Percentiles rank a stretch among this genome's conserved stretches.
These are phyloP conservation scores for Boletus fagicola DNA, from an alignment of 768 basidiomycete genomes.

Conservation along the genomic window DNA sequence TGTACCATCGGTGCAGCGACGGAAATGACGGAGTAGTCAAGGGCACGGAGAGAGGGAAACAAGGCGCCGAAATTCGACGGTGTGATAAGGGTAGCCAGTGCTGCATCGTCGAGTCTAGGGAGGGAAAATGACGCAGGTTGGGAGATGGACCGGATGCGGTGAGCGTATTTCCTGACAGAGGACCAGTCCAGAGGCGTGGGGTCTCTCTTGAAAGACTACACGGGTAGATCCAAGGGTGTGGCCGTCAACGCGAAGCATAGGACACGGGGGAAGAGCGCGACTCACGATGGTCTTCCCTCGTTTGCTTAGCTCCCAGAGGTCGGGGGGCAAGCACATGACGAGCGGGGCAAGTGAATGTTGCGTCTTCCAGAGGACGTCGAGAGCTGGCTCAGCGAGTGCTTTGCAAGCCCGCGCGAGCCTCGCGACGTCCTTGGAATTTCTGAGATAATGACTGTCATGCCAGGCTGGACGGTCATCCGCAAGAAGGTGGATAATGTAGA, in stretches of 20 bases:
- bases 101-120: slow-evolving; percentile 27
- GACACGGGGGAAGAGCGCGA: not conserved
- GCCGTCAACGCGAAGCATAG: not conserved
- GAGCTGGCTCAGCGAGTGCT: slow-evolving; percentile 26
- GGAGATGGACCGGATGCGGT: slow-evolving; percentile 23
- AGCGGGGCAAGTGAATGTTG: slow-evolving; percentile 31
- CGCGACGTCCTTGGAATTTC: slow-evolving; percentile 25
- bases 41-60: slow-evolving; percentile 25
- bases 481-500: slow-evolving; percentile 26
- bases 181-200: slow-evolving; percentile 24
- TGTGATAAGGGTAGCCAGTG: slow-evolving; percentile 20
- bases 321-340: slow-evolving; percentile 28
- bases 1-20: slow-evolving; percentile 19
- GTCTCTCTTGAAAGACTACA: slow-evolving; percentile 23
- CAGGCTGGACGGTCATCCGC: slow-evolving; percentile 19
- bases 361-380: slow-evolving; percentile 32
- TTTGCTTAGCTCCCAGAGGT: slow-evolving; percentile 24
- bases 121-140: slow-evolving; percentile 23
- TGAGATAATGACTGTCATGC: slow-evolving; percentile 18
- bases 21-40: slow-evolving; percentile 31
- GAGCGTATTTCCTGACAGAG: slow-evolving; percentile 23
- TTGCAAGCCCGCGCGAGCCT: slow-evolving; percentile 32
- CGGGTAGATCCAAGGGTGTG: not conserved
- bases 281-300: slow-evolving; percentile 25
- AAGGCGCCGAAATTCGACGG: slow-evolving; percentile 21